A percentile compares a stretch with the other conserved stretches of the same genome.
These are phyloP conservation scores for Sanghuangporus weigelae DNA, from an alignment of 1,284 basidiomycete species.

Conservation along the genomic window DNA sequence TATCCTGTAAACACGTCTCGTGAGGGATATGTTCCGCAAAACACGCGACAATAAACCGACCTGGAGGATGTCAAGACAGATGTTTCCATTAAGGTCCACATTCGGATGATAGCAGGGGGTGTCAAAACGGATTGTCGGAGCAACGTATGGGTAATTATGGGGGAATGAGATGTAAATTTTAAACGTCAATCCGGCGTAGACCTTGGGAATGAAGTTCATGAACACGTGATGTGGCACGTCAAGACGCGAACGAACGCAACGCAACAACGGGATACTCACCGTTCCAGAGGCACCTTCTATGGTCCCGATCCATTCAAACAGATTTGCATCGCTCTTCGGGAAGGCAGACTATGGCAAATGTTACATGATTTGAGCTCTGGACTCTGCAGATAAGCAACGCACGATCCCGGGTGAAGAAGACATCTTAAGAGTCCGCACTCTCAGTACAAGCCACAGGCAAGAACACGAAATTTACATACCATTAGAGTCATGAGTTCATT, in stretches of 20 bases:
- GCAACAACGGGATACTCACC: conserved; percentile 34
- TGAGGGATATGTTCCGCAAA: not conserved
- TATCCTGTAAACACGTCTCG: conserved; percentile 48
- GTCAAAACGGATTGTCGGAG: conserved; percentile 76
- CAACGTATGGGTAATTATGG: conserved; percentile 76
- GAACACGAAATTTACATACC: conserved; percentile 34
- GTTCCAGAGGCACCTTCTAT: conserved; percentile 76
- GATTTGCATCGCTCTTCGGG: conserved; percentile 74
- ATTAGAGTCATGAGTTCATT: conserved; percentile 83
- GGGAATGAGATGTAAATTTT: conserved; percentile 80
- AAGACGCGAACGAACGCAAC: not conserved
- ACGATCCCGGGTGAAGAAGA: conserved; percentile 80
- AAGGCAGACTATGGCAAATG: conserved; percentile 64
- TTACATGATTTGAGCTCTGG: not conserved
- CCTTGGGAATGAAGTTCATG: conserved; percentile 34
- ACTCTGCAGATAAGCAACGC: conserved; percentile 23
- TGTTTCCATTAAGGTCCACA: conserved; percentile 73
- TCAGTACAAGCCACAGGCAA: not conserved
- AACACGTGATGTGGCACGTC: conserved; percentile 18
- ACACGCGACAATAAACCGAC: conserved; percentile 29
- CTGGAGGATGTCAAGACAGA: conserved; percentile 83
- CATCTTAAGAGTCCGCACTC: conserved; percentile 47
- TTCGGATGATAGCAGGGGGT: conserved; percentile 85
- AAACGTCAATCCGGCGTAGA: conserved; percentile 73
- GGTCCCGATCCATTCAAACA: conserved; percentile 81